Percentiles rank a stretch among this genome's conserved stretches.
phyloP scores from a whole-genome alignment of 2,329 filamentous ascomycete genomes.

The Zymoseptoria brevis region DNA sequence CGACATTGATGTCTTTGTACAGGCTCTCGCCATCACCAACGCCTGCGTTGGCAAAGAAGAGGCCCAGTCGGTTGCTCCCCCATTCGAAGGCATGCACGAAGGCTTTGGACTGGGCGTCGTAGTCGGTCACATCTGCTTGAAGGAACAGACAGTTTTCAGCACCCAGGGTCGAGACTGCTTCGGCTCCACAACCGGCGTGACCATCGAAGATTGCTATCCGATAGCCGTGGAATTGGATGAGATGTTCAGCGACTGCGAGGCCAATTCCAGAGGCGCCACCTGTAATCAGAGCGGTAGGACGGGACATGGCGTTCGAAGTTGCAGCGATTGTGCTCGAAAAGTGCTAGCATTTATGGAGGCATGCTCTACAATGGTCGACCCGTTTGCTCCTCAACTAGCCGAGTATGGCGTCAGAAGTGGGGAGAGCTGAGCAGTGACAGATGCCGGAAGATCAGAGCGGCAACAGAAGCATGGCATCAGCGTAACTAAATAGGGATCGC shows the following conservation, averaged over 20 bases:
- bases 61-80: conserved; percentile 34
- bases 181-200: conserved; percentile 9
- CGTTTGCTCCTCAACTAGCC: not conserved
- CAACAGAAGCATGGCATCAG: not conserved
- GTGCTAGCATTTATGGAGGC: not conserved
- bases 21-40: conserved; percentile 34
- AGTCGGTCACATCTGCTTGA: conserved; percentile 33
- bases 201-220: conserved; percentile 17
- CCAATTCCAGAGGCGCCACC: conserved; percentile 18
- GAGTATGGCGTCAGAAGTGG: not conserved
- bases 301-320: conserved; percentile 4
- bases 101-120: conserved; percentile 31
- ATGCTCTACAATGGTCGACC: not conserved
- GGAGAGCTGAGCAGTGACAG: not conserved
- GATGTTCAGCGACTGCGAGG: conserved; percentile 19
- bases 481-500: not conserved
- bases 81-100: conserved; percentile 37
- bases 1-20: conserved; percentile 31
- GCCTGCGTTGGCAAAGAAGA: conserved; percentile 38
- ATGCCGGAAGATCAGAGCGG: not conserved
- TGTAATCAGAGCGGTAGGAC: conserved; percentile 17
- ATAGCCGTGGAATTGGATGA: conserved; percentile 16
- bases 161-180: conserved; percentile 9
- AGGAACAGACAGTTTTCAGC: conserved; percentile 12
- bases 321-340: no score